Conservation (phyloP, 352 stramenopile genomes). For the Phytophthora tubulina region DNA sequence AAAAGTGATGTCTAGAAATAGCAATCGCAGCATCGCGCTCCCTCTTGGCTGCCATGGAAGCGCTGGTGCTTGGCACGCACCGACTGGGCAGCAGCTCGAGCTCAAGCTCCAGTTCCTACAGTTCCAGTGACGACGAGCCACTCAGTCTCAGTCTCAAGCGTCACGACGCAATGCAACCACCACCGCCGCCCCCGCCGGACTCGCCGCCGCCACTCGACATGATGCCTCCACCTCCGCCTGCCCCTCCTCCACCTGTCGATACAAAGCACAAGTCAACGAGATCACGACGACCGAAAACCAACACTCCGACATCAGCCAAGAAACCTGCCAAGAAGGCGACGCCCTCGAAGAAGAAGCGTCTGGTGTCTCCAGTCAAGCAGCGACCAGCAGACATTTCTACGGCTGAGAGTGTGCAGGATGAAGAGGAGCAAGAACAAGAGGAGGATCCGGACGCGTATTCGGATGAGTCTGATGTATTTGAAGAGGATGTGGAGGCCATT, state of each 20-base stretch:
- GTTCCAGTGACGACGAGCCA: constrained; percentile 55
- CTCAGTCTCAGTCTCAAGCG: constrained; percentile 32
- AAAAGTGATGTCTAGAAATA: constrained; percentile 11
- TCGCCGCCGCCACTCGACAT: constrained; percentile 32
- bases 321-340: constrained; percentile 22
- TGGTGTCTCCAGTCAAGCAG: constrained; percentile 22
- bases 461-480: constrained; percentile 78
- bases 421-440: constrained; percentile 36
- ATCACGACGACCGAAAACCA: constrained; percentile 20
- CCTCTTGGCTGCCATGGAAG: constrained; percentile 30
- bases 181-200: constrained; percentile 45
- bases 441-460: constrained; percentile 60
- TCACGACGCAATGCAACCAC: constrained; percentile 21
- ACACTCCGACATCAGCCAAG: constrained; percentile 16
- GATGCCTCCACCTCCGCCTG: constrained; percentile 43
- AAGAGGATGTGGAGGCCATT: constrained; percentile 77
- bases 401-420: constrained; percentile 15
- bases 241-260: constrained; percentile 37
- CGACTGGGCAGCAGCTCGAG: constrained; percentile 47
- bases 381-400: constrained; percentile 11
- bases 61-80: constrained; percentile 23
- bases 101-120: constrained; percentile 51
- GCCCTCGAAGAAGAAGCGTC: constrained; percentile 10
- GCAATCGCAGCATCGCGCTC: constrained; percentile 17
- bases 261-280: constrained; percentile 38